phyloP scores from a whole-genome alignment of 495 filamentous ascomycete species.

The Aspergillus conjunctus region DNA sequence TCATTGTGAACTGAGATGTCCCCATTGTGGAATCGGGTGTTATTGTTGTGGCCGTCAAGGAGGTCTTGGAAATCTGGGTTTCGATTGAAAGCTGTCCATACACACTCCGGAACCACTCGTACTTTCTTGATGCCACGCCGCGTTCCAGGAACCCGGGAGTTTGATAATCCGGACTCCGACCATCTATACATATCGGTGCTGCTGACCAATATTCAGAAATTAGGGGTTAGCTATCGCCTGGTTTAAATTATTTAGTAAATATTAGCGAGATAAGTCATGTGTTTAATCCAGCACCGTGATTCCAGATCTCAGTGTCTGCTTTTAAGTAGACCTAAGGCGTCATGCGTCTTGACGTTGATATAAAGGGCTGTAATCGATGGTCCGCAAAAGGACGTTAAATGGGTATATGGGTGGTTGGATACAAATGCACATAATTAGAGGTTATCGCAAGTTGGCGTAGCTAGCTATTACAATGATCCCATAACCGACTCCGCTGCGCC shows the following conservation, averaged over 20 bases:
- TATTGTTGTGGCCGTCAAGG: slow-evolving; percentile 29
- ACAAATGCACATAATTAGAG: slow-evolving; percentile 17
- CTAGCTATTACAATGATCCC: slow-evolving; percentile 25
- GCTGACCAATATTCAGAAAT: no score
- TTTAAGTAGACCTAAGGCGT: no score
- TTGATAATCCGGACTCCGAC: slow-evolving; percentile 10
- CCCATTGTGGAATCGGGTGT: slow-evolving; percentile 34
- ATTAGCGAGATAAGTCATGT: no score
- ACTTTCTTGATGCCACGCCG: slow-evolving; percentile 34
- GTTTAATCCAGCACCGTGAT: no score
- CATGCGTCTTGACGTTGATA: neutral
- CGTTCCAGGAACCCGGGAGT: slow-evolving; percentile 18
- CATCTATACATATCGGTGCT: neutral
- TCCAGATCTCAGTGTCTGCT: no score
- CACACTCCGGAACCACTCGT: slow-evolving; percentile 11
- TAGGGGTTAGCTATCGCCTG: no score
- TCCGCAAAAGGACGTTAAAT: slow-evolving; percentile 18
- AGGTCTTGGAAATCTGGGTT: slow-evolving; percentile 27
- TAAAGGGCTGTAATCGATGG: neutral
- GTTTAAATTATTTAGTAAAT: no score
- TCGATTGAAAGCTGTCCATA: slow-evolving; percentile 25
- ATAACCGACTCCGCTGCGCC: slow-evolving; percentile 21
- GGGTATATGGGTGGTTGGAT: slow-evolving; percentile 12
- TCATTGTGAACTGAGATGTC: slow-evolving; percentile 37
- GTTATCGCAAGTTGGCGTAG: neutral